phyloP scores from a whole-genome alignment of 2,329 filamentous ascomycete genomes.

The Neonectria coccinea region DNA sequence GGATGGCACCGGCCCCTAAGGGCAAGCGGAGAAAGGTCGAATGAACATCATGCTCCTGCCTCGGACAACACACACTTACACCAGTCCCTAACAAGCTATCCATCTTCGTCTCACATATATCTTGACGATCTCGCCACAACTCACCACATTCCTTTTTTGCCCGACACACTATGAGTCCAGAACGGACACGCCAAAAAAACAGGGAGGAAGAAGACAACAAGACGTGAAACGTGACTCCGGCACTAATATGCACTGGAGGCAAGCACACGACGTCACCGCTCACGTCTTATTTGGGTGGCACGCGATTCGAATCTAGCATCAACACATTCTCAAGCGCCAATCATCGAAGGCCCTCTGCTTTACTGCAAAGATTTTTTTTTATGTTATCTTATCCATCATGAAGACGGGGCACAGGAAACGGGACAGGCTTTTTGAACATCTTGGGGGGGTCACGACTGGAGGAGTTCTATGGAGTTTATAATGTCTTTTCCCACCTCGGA shows the following conservation, averaged over 20 bases:
- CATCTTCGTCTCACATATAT: conserved; percentile 19
- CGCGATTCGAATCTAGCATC: conserved; percentile 22
- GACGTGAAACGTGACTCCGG: conserved; percentile 23
- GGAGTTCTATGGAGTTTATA: conserved; percentile 46
- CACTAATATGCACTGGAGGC: conserved; percentile 30
- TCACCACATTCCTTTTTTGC: conserved; percentile 44
- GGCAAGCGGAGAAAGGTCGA: conserved; percentile 87
- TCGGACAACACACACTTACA: conserved; percentile 18
- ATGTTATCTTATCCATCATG: conserved; percentile 28
- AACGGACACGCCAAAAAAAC: conserved; percentile 34
- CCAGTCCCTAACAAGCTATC: conserved; percentile 23
- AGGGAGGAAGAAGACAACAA: conserved; percentile 30
- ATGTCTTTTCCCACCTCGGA: conserved; percentile 40
- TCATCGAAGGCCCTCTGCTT: conserved; percentile 31
- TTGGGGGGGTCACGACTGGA: conserved; percentile 38
- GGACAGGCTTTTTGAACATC: conserved; percentile 34
- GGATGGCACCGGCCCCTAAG: conserved; percentile 89
- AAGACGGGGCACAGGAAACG: conserved; percentile 36
- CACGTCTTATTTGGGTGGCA: conserved; percentile 21
- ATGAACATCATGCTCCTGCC: conserved; percentile 40
- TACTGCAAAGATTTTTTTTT: conserved; percentile 27
- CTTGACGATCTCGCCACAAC: conserved; percentile 40
- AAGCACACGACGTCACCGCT: conserved; percentile 23
- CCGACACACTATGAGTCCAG: conserved; percentile 32
- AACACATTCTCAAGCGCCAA: conserved; percentile 25